phyloP scores from a whole-genome alignment of 2,329 filamentous ascomycete species.

The Fusarium robinianum region DNA sequence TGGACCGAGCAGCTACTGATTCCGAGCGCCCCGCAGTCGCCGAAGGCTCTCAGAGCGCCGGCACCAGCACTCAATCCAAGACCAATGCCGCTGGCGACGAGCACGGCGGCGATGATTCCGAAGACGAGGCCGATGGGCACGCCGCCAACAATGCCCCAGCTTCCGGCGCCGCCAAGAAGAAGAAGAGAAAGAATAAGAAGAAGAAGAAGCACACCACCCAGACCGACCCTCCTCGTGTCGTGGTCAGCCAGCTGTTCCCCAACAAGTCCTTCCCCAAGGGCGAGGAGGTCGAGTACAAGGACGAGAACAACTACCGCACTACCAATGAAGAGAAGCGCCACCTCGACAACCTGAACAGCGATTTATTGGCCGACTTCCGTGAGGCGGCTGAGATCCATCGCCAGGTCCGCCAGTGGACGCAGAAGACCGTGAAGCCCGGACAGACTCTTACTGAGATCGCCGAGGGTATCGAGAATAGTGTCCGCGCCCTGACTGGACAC shows the following conservation, averaged over 20 bases:
- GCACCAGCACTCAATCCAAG: slow-evolving; percentile 47
- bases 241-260: slow-evolving; percentile 73
- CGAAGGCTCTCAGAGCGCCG: slow-evolving; percentile 46
- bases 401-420: slow-evolving; percentile 82
- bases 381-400: slow-evolving; percentile 88
- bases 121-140: slow-evolving; percentile 55
- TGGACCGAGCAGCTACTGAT: slow-evolving; percentile 9
- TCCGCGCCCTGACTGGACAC: slow-evolving; percentile 77
- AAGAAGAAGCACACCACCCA: slow-evolving; percentile 79
- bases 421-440: slow-evolving; percentile 79
- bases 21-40: slow-evolving; percentile 41
- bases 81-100: slow-evolving; percentile 47
- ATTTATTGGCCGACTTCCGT: slow-evolving; percentile 80
- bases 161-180: slow-evolving; percentile 51
- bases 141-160: slow-evolving; percentile 43
- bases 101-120: slow-evolving; percentile 57
- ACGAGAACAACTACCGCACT: slow-evolving; percentile 77
- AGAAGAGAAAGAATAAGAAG: slow-evolving; percentile 85
- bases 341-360: slow-evolving; percentile 78
- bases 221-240: slow-evolving; percentile 73
- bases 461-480: slow-evolving; percentile 83
- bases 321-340: slow-evolving; percentile 84
- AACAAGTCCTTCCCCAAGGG: slow-evolving; percentile 74
- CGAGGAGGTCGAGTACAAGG: slow-evolving; percentile 75
- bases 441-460: slow-evolving; percentile 81